A percentile compares a stretch with the other conserved stretches of the same genome.
Conservation (phyloP, 164 flowering plant species). For the Litsea cubeba region DNA sequence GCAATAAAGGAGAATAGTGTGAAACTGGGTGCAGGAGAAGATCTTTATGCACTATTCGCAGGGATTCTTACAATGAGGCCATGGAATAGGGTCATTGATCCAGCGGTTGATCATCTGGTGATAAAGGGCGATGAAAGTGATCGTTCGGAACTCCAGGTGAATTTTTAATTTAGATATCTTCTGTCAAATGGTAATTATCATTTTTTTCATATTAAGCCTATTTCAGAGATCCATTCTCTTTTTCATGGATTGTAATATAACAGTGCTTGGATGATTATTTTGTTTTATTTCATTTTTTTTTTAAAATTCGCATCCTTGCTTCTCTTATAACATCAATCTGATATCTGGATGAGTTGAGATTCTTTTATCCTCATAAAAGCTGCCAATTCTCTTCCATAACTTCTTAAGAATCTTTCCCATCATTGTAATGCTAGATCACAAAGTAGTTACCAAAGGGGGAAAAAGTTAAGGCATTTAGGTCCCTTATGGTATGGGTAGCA, state of each 20-base stretch:
- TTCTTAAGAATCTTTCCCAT: too few species aligned
- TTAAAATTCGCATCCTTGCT: too few species aligned
- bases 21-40: slow-evolving; percentile 97
- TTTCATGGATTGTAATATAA: neutral
- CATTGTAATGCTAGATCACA: too few species aligned
- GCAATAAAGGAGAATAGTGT: slow-evolving; percentile 83
- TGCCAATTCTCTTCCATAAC: too few species aligned
- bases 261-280: neutral
- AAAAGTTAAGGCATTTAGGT: too few species aligned
- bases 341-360: neutral
- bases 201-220: neutral
- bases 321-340: too few species aligned
- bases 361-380: too few species aligned
- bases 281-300: neutral
- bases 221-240: neutral
- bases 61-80: slow-evolving; percentile 97
- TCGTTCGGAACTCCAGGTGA: slow-evolving; percentile 86
- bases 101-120: slow-evolving; percentile 85
- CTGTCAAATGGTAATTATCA: neutral
- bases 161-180: neutral
- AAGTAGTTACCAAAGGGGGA: too few species aligned
- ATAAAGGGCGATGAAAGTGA: slow-evolving; percentile 62
- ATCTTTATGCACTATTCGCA: slow-evolving; percentile 83
- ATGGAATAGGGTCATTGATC: slow-evolving; percentile 81
- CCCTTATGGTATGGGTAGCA: too few species aligned